These are phyloP conservation scores for Podaxis sp. DNA, from an alignment of 768 basidiomycete species.

Conservation along the genomic window DNA sequence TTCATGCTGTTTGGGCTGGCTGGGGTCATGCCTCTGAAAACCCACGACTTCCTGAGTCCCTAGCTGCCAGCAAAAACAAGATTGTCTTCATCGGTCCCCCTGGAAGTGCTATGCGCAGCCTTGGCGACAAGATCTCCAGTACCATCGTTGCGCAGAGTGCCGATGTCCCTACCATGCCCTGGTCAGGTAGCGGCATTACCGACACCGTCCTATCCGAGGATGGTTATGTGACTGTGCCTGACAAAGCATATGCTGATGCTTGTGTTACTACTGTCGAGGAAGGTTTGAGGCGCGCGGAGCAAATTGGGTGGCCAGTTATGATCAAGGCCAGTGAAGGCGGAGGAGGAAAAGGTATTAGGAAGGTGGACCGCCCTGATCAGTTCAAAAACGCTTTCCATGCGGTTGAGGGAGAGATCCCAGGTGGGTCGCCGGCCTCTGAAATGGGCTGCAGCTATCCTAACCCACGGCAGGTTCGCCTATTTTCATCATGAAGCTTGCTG, in stretches of 20 bases:
- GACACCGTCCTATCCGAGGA: slow-evolving; percentile 81
- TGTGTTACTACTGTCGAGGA: slow-evolving; percentile 89
- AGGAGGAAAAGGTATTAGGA: slow-evolving; percentile 98
- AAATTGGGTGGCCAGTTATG: slow-evolving; percentile 98
- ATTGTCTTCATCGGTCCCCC: slow-evolving; percentile 99
- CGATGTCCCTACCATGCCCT: slow-evolving; percentile 96
- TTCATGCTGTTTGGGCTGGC: slow-evolving; percentile 99
- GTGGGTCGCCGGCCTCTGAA: slow-evolving; percentile 42
- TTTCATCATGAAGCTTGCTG: slow-evolving; percentile 99
- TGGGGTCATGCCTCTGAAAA: slow-evolving; percentile 99
- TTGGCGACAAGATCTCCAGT: slow-evolving; percentile 99
- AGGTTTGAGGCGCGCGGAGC: slow-evolving; percentile 77
- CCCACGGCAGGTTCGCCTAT: slow-evolving; percentile 80
- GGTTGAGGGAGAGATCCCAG: slow-evolving; percentile 94
- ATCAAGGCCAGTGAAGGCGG: slow-evolving; percentile 99
- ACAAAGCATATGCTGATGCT: slow-evolving; percentile 83
- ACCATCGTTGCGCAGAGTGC: slow-evolving; percentile 99
- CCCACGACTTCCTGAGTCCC: slow-evolving; percentile 91
- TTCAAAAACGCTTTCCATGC: slow-evolving; percentile 96
- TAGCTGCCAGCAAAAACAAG: slow-evolving; percentile 89
- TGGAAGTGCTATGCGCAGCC: slow-evolving; percentile 96
- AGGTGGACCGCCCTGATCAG: slow-evolving; percentile 80
- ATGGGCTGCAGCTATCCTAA: slow-evolving; percentile 16
- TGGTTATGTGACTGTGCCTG: slow-evolving; percentile 94
- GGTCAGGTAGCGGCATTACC: slow-evolving; percentile 94